phyloP scores from a whole-genome alignment of 1,139 yeast species.

The Hyphopichia buzzinii region DNA sequence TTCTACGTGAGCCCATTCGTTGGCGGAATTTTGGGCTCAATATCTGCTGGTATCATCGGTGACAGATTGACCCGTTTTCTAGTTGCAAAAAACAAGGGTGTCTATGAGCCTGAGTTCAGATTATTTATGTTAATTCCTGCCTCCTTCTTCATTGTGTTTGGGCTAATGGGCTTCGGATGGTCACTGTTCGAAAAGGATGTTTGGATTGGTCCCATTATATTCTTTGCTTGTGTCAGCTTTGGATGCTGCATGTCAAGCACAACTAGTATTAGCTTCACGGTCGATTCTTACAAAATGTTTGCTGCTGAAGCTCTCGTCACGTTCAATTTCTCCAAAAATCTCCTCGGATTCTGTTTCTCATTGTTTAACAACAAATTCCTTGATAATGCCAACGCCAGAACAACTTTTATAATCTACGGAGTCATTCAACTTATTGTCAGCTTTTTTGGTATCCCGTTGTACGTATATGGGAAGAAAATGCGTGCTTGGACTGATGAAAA shows the following conservation, averaged over 20 bases:
- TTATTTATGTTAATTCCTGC: slow-evolving; percentile 54
- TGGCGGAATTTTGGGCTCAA: slow-evolving; percentile 59
- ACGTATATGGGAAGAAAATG: slow-evolving; percentile 52
- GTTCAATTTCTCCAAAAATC: slow-evolving; percentile 52
- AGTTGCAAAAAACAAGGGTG: slow-evolving; percentile 45
- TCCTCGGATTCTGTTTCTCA: slow-evolving; percentile 56
- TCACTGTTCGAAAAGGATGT: slow-evolving; percentile 42
- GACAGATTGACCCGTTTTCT: slow-evolving; percentile 43
- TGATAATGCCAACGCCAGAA: slow-evolving; percentile 41
- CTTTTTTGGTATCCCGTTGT: slow-evolving; percentile 50
- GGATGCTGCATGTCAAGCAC: slow-evolving; percentile 63
- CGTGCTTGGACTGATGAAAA: slow-evolving; percentile 52
- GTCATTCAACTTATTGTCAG: slow-evolving; percentile 50
- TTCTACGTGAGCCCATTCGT: slow-evolving; percentile 57
- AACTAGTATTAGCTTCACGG: slow-evolving; percentile 59
- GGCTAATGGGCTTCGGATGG: slow-evolving; percentile 67
- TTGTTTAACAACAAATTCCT: slow-evolving; percentile 52
- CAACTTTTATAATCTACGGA: slow-evolving; percentile 54
- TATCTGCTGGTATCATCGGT: slow-evolving; percentile 50
- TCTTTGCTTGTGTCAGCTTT: slow-evolving; percentile 55
- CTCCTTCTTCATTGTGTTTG: slow-evolving; percentile 43
- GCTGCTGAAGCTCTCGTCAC: slow-evolving; percentile 62
- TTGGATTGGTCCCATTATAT: slow-evolving; percentile 62
- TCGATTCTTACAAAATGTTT: slow-evolving; percentile 57
- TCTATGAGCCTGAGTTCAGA: slow-evolving; percentile 64